phyloP scores from a whole-genome alignment of 2,329 filamentous ascomycete genomes.

The Phaeophleospora eucalypticola region DNA sequence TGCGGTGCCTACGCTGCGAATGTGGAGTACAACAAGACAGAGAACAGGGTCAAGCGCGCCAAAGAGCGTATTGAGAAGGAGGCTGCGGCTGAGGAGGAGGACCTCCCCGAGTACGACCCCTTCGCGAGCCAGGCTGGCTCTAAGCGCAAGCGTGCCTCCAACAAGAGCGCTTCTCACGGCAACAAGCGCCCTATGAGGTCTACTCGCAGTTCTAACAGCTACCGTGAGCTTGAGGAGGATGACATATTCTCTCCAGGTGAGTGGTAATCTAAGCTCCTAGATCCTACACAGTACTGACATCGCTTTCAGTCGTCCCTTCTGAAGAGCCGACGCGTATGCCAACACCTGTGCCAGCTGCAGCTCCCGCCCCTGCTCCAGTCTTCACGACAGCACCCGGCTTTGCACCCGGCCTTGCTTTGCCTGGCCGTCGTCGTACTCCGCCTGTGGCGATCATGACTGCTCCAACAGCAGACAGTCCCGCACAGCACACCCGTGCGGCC shows the following conservation, averaged over 20 bases:
- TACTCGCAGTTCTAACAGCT: neutral
- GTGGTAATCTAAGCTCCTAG: too few relatives aligned
- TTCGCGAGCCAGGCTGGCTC: neutral
- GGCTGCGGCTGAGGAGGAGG: neutral
- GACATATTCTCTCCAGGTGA: neutral
- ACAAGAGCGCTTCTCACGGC: neutral
- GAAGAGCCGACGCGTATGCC: neutral
- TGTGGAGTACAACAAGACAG: neutral
- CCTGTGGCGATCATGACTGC: neutral
- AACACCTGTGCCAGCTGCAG: neutral
- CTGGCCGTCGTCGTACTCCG: neutral
- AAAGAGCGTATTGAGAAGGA: neutral
- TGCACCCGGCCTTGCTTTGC: too few relatives aligned
- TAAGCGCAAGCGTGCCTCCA: constrained; percentile 3
- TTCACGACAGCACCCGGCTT: neutral
- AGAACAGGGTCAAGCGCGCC: neutral
- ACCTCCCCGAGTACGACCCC: neutral
- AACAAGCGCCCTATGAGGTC: neutral
- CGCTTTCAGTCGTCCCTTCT: neutral
- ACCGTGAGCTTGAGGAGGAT: neutral
- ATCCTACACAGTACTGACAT: too few relatives aligned
- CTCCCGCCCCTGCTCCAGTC: neutral
- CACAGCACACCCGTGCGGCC: neutral
- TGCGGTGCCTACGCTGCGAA: constrained; percentile 16
- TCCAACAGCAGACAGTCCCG: neutral